Evolutionary conservation across 495 filamentous ascomycete species (phyloP), one percentile per base, ranked within the genome.

Genomic region (Hyaloscypha hepaticicola): DNA sequence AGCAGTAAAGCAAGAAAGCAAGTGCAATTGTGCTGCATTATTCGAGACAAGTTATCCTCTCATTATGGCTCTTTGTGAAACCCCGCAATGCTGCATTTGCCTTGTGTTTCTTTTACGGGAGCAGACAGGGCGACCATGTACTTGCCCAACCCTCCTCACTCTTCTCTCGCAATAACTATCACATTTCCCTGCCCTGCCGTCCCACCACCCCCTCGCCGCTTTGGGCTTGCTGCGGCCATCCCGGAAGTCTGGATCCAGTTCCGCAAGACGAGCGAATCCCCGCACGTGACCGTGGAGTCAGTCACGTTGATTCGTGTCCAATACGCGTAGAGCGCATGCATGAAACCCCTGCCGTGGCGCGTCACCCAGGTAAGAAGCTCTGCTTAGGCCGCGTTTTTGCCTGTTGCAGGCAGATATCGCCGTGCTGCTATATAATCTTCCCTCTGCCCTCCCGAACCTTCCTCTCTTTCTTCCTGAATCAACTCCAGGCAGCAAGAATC

Each of bases 331-430:
- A 41, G 29, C 26, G 33, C 56, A 21, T 45, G 29, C 31, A 53
- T 19, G n/a, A 9, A 19, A 24, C 50, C 50, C n/a, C 56, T 25
- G 38, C 38, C 33, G 5, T 14, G 21, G 1, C 56, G 28, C 56
- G 56, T 58, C 56, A 21, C 31, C 56, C 56, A 45, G 16, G 38
- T 16, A 3, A 8, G 6, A n/a, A 58, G n/a, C 1, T 38, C 22
- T 45, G 29, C 53, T 21, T 16, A 58, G 33, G 31, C 56, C 56
- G 56, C n/a, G 56, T 58, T 41, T 58, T 58, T 58, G 29, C 33
- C 56, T 58, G 29, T 19, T 21, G n/a, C 28, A 57, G 53, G 53
- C 53, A 31, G 2, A 25, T 26, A 5, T 56, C 3, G 53, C 53
- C 4, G 28, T 9, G 53, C 28, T n/a, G 56, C 56, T 29, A 45